Conservation (phyloP, 345 rosid species). For the Balakata baccata region DNA sequence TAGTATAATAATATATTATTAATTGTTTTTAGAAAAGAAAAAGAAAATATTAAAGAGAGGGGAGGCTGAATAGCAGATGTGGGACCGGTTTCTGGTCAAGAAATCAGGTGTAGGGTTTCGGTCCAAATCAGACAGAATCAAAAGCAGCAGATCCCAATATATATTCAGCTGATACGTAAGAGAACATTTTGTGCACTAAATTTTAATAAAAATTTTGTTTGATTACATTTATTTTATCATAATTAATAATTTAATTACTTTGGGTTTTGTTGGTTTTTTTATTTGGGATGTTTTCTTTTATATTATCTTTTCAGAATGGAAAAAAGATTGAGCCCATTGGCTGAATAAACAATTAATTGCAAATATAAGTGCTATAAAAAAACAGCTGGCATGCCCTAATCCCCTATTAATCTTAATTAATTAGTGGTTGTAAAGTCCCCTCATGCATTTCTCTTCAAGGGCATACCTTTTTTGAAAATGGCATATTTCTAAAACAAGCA, state of each 20-base stretch:
- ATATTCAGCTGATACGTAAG: constrained; percentile 16
- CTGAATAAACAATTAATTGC: too few relatives aligned
- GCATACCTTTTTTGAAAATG: not conserved
- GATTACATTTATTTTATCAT: not conserved
- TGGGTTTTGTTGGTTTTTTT: constrained; percentile 15
- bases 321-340: not conserved
- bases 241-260: not conserved
- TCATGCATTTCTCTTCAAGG: not conserved
- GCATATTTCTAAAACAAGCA: not conserved
- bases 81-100: not conserved
- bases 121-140: constrained; percentile 36
- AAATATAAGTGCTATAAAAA: too few relatives aligned
- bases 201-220: not conserved
- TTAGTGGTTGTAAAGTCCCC: constrained; percentile 7
- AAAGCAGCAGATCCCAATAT: constrained; percentile 30
- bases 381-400: not conserved
- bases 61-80: not conserved
- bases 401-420: not conserved
- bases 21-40: too few relatives aligned
- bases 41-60: not conserved
- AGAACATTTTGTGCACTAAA: not conserved
- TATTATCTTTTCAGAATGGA: not conserved
- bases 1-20: too few relatives aligned
- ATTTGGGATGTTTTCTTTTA: not conserved
- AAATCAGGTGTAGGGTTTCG: constrained; percentile 27